Base-by-base conservation (phyloP, 331 rosid genomes). In the Quercus tomentella region DNA sequence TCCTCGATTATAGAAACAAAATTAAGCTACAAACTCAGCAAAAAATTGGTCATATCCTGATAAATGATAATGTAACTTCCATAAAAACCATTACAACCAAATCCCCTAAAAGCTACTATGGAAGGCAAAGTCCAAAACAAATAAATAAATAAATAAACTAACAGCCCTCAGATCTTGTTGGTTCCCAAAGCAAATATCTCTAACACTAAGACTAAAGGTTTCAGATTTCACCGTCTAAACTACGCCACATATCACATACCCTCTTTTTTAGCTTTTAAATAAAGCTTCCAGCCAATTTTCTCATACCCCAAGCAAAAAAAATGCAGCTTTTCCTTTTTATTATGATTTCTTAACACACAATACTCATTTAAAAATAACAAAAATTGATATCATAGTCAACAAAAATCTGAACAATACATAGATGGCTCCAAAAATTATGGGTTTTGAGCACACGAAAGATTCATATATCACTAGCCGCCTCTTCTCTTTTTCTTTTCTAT, bases 161-260 rank as follows among this genome's bases (percentile, higher is more conserved):
- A 1, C 25, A 8, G 5, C 25, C 51, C 52, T 67, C 52, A 23
- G 60, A 66, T 43, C 72, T 35, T 22, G 37, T 35, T 4, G 72
- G 25, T n/a, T 2, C 51, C 52, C 10, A 67, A 67, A 35, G 28
- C 17, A 67, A 18, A 33, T 41, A 74, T 41, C 28, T 70, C 18
- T 18, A 72, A 55, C 33, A 33, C 70, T 37, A 56, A 52, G 61
- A 74, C 56, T 67, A 33, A 33, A 23, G 54, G 41, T 55, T 65
- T 74, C 76, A 23, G 54, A 56, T 55, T 65, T 74, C 76, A 66
- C 69, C 79, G 83, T 80, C 52, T 20, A 41, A 74, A 63, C 16
- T 26, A 80, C 83, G 83, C 79, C 75, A 80, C 26, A 49, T 37
- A 41, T 43, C 28, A 45, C 26, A 49, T 55, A 41, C 71, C 41